Evolutionary conservation across 73 alveolate genomes (phyloP), one percentile per base, ranked within the genome.

Genomic region (Paraurostyla sp.): DNA sequence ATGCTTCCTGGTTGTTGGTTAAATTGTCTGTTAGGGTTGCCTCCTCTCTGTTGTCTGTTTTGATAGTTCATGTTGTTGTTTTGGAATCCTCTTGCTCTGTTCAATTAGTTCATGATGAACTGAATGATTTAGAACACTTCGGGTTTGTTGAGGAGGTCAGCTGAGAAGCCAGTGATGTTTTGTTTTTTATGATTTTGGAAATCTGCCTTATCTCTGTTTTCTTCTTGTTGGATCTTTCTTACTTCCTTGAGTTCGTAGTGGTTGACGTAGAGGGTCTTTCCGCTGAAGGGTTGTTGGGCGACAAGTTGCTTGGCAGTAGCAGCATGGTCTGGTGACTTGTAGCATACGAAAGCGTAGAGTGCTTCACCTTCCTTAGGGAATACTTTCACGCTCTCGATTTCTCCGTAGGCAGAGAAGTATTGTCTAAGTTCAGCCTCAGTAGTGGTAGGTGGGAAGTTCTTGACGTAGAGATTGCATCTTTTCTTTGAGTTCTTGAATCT

Each of bases 291-390:
- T 40, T 43, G 88, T 41, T 51, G 45, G 6, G 3, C 13, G 58
- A 62, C 29, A 33, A 35, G 71, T 40, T 35, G 41, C 71, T 58
- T 54, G 71, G 98, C 99, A 49, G 63, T 68, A 82, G 92, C 92
- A 27, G 99, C 98, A 76, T 88, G 94, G 48, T 96, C 98, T 0
- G 97, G 96, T 30, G 69, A 68, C 83, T 96, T 92, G 89, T 91
- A 96, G 85, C 99, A 96, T 48, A 93, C 99, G 90, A 96, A 96
- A 16, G 98, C 99, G 83, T 91, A 93, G 75, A 97, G 94, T 13
- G 85, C 80, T 9, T n/a, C 80, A 32, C 78, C 91, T 38, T 87
- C 95, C 85, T 91, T 91, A 42, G 87, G 94, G 27, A 90, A 92
- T 35, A 95, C 87, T 90, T 93, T 95, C 33, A 93, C 96, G 68